Conservation (phyloP, 305 asterid genomes). For the Fraxinus latifolia region DNA sequence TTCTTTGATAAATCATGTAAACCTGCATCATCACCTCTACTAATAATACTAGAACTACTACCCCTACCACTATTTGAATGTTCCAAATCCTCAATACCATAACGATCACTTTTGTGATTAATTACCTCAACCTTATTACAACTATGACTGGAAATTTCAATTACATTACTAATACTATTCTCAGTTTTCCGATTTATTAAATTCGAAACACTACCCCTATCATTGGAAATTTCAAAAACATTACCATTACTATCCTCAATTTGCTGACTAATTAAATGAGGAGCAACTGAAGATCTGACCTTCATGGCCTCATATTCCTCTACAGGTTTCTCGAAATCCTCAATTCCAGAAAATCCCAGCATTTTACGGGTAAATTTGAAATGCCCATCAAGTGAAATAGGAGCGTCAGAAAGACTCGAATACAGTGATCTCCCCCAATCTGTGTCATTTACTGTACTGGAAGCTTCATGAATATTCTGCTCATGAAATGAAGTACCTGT, state of each 20-base stretch:
- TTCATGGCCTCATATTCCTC: constrained; percentile 70
- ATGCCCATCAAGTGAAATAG: constrained; percentile 40
- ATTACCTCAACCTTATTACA: constrained; percentile 11
- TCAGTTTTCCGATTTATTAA: constrained; percentile 6
- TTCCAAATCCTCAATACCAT: constrained; percentile 12
- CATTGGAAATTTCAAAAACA: constrained; percentile 8
- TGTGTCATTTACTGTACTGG: too few relatives aligned
- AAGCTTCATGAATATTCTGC: too few relatives aligned
- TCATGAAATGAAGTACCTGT: too few relatives aligned
- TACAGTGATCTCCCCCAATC: too few relatives aligned
- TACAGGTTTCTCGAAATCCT: constrained; percentile 58
- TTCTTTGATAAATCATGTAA: neutral
- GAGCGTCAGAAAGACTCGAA: too few relatives aligned
- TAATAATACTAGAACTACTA: constrained; percentile 12
- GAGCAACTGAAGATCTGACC: constrained; percentile 48
- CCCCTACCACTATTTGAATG: constrained; percentile 2
- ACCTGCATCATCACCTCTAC: constrained; percentile 14
- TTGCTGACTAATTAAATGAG: constrained; percentile 25
- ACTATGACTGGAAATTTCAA: constrained; percentile 17
- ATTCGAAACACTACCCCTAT: constrained; percentile 3
- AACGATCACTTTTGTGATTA: constrained; percentile 14
- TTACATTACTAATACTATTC: constrained; percentile 10
- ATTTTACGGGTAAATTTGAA: constrained; percentile 42
- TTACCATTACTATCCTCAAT: constrained; percentile 20
- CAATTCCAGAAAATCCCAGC: constrained; percentile 66